Evolutionary conservation across 129 eudicot genomes (phyloP), one percentile per base, ranked within the genome.

Genomic region (Rutidosis leptorrhynchoides): DNA sequence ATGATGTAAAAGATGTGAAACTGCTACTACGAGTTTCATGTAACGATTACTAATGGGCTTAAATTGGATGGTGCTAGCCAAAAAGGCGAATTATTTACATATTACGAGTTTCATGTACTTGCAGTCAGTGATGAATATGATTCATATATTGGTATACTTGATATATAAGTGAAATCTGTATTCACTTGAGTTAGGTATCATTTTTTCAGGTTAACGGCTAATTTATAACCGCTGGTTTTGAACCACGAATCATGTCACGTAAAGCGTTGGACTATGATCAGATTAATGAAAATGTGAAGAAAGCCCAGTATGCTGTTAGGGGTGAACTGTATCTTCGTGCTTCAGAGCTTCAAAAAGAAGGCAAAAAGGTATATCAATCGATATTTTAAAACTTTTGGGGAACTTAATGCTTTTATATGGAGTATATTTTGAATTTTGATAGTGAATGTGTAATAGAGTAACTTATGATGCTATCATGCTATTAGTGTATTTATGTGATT

Each of bases 281-380:
- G 14, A 46, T 93, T 68, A 93, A 93, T 63, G 95, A 89, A 81
- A 93, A 93, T 81, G 99, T 93, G 74, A 93, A 93, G 96, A 93
- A 77, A 79, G 88, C 90, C 62, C 99, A 93, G 72, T 93, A 93
- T 79, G 99, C 99, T 80, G 99, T 93, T 54, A 83, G 99, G 75
- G 99, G 99, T 25, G 99, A 93, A 83, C 78, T 93, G 79, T 93
- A 93, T 77, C 99, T 93, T 79, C 96, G 99, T 62, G 99, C 96
- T 64, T 89, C 99, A 11, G 99, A 93, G 85, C 99, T 93, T 79
- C 99, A 93, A 70, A 93, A 89, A 68, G 99, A 93, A 78, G 99
- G 99, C 67, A 93, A 93, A 65, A 93, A 93, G 99, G 96, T 93
- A 70, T 40, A 12, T 40, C 46, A 40, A 40, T 40, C 5, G 46